Evolutionary conservation across 768 basidiomycete genomes (phyloP).

Genomic region (Leccinum incarnatum): DNA sequence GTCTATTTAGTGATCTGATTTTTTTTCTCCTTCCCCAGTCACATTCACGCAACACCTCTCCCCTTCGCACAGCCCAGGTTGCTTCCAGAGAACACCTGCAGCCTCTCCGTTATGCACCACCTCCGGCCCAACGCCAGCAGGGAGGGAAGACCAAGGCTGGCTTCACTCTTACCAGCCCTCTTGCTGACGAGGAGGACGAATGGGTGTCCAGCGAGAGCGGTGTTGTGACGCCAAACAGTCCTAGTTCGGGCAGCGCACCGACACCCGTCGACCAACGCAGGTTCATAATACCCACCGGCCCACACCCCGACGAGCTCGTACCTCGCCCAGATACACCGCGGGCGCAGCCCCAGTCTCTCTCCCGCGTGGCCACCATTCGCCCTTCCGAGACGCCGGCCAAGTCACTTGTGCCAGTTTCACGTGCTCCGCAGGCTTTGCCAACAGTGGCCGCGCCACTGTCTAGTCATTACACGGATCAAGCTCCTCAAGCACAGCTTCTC

Average conservation of each 20-base stretch:
- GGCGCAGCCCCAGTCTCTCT: slow-evolving; percentile 31
- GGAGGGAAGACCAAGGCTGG: slow-evolving; percentile 44
- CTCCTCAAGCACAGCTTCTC: slow-evolving; percentile 15
- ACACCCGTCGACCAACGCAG: slow-evolving; percentile 31
- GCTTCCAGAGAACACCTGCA: slow-evolving; percentile 33
- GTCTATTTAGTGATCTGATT: slow-evolving; percentile 17
- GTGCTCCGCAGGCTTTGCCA: slow-evolving; percentile 16
- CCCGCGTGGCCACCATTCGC: slow-evolving; percentile 34
- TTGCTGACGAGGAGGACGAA: slow-evolving; percentile 57
- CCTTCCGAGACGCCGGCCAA: slow-evolving; percentile 25
- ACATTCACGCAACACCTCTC: slow-evolving; percentile 26
- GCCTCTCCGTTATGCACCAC: slow-evolving; percentile 31
- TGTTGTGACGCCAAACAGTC: slow-evolving; percentile 59
- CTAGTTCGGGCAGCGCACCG: slow-evolving; percentile 42
- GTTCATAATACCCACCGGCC: slow-evolving; percentile 7
- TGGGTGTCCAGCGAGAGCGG: slow-evolving; percentile 82
- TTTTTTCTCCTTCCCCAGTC: slow-evolving; percentile 9
- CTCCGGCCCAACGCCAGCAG: slow-evolving; percentile 29
- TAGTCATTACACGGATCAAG: slow-evolving; percentile 9
- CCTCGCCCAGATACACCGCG: slow-evolving; percentile 31
- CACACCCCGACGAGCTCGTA: slow-evolving; percentile 16
- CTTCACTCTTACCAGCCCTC: slow-evolving; percentile 56
- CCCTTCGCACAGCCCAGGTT: slow-evolving; percentile 25
- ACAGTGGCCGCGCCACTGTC: slow-evolving; percentile 12
- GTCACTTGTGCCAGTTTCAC: slow-evolving; percentile 15